Conservation (phyloP, 108 stramenopile genomes). For the Aurantiochytrium sp. region DNA sequence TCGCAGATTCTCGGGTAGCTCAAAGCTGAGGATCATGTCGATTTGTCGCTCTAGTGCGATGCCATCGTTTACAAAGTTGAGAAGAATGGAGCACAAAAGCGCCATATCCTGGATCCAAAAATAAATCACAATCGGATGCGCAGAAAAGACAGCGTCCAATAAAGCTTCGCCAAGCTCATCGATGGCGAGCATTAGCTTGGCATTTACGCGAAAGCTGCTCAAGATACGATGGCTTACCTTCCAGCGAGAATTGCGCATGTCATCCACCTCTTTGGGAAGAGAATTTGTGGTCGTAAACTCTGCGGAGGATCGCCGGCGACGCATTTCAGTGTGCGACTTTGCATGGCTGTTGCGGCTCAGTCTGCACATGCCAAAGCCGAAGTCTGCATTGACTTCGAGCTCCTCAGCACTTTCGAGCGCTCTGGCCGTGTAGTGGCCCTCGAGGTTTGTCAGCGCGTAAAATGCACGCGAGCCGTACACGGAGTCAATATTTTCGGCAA, state of each 20-base stretch:
- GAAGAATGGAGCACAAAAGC: background rate
- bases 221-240: background rate
- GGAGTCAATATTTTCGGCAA: background rate
- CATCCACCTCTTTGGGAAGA: background rate
- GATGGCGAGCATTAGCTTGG: background rate
- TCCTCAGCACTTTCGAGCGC: background rate
- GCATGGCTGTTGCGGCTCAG: background rate
- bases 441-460: background rate
- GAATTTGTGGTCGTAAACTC: background rate
- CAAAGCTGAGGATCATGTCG: background rate
- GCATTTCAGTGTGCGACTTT: background rate
- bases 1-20: background rate
- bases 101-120: slow-evolving; percentile 18
- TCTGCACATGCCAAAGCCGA: background rate
- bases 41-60: background rate
- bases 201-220: background rate
- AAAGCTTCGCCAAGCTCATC: background rate
- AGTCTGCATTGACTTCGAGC: background rate
- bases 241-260: background rate
- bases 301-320: background rate
- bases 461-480: background rate
- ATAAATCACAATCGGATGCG: background rate
- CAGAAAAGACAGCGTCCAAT: background rate
- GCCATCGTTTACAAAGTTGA: background rate
- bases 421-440: background rate